Evolutionary conservation across 352 stramenopile genomes (phyloP).

Genomic region (Pythium vanterpoolii): DNA sequence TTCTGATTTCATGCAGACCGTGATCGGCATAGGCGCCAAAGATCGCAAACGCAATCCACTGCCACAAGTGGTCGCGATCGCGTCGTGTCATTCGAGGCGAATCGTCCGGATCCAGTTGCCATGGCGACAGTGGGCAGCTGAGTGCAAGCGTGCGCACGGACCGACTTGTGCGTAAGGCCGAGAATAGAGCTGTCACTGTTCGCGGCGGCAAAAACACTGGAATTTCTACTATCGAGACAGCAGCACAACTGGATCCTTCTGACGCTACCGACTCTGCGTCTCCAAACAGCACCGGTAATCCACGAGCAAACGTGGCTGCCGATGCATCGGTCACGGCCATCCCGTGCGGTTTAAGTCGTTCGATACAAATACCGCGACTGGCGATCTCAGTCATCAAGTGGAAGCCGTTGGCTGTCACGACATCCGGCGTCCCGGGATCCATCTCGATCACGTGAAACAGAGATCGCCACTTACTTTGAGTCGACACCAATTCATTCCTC

Average conservation of each 20-base stretch:
- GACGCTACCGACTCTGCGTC: neutral
- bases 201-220: conserved; percentile 1
- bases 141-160: neutral
- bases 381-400: neutral
- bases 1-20: neutral
- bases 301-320: neutral
- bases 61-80: conserved; percentile 8
- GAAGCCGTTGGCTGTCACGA: neutral
- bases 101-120: conserved; percentile 6
- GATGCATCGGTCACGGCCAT: neutral
- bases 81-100: neutral
- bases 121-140: neutral
- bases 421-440: neutral
- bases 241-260: neutral
- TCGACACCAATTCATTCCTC: neutral
- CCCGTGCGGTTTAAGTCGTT: neutral
- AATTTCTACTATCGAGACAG: conserved; percentile 1
- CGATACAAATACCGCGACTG: neutral
- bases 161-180: neutral
- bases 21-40: neutral
- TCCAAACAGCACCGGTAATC: neutral
- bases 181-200: conserved; percentile 3
- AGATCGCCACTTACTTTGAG: neutral
- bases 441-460: conserved; percentile 4
- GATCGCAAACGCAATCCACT: conserved; percentile 1